Percentiles rank a stretch among this genome's conserved stretches.
These are phyloP conservation scores for Cucurbitaria berberidis DNA, from an alignment of 2,329 filamentous ascomycete species.

Conservation along the genomic window DNA sequence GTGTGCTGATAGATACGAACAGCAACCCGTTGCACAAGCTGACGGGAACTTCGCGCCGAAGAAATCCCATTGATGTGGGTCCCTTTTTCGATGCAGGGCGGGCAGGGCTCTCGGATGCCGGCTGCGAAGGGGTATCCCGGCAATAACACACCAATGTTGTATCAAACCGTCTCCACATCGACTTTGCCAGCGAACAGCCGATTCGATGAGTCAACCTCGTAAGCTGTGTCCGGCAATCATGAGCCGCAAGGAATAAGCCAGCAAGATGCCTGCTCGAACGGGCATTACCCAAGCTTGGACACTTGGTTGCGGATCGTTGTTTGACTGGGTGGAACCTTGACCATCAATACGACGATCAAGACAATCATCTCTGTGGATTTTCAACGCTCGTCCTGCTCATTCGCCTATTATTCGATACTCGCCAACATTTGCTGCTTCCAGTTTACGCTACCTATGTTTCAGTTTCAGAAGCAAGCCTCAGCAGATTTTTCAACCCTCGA, in stretches of 20 bases:
- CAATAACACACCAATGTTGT: background rate
- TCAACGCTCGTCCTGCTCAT: background rate
- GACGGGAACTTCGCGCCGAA: background rate
- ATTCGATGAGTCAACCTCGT: background rate
- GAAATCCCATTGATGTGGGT: conserved; percentile 1
- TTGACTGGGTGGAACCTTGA: background rate
- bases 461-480: background rate
- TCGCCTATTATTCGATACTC: background rate
- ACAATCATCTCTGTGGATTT: background rate
- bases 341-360: background rate
- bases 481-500: background rate
- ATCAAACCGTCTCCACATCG: background rate
- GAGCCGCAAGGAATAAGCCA: background rate
- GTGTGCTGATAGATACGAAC: background rate
- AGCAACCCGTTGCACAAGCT: background rate
- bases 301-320: background rate
- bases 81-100: background rate
- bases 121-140: background rate
- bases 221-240: background rate
- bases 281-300: background rate
- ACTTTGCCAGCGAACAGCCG: background rate
- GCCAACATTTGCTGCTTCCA: background rate
- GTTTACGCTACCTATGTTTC: background rate
- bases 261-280: background rate
- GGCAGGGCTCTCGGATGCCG: background rate